These are phyloP conservation scores for Paracorniculantispora psalliotae DNA, from an alignment of 2,329 filamentous ascomycete species.

Conservation along the genomic window DNA sequence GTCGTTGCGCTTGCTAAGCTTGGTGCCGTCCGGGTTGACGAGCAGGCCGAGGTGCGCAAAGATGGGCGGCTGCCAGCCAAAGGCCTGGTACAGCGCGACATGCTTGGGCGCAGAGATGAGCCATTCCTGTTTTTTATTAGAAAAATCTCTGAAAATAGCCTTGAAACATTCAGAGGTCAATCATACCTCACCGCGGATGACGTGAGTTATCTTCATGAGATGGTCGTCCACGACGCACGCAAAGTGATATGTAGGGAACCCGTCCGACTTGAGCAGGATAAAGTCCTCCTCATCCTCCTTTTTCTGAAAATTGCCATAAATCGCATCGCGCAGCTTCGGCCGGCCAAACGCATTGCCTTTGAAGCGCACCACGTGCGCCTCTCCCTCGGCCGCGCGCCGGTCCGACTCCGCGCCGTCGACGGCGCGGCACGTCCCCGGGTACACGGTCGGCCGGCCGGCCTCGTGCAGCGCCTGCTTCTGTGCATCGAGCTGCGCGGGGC, in stretches of 20 bases:
- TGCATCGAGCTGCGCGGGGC: slow-evolving; percentile 61
- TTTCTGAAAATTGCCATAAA: slow-evolving; percentile 67
- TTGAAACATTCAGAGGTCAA: slow-evolving; percentile 32
- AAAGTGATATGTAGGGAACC: slow-evolving; percentile 91
- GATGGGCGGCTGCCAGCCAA: slow-evolving; percentile 66
- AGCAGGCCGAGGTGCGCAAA: slow-evolving; percentile 80
- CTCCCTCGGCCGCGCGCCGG: slow-evolving; percentile 61
- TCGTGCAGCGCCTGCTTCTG: slow-evolving; percentile 60
- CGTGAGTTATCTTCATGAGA: slow-evolving; percentile 91
- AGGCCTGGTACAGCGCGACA: slow-evolving; percentile 66
- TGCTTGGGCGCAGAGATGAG: slow-evolving; percentile 83
- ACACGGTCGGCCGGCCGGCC: slow-evolving; percentile 38
- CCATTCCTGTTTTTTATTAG: slow-evolving; percentile 63
- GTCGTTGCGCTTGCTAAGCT: slow-evolving; percentile 78
- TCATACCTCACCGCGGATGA: slow-evolving; percentile 70
- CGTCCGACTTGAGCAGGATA: slow-evolving; percentile 86
- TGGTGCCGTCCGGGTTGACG: slow-evolving; percentile 62
- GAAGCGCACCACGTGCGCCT: slow-evolving; percentile 74
- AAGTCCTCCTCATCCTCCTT: slow-evolving; percentile 66
- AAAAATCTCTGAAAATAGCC: background rate
- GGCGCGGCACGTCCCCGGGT: slow-evolving; percentile 64
- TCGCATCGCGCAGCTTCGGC: slow-evolving; percentile 66
- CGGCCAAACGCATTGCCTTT: slow-evolving; percentile 52
- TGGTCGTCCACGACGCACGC: slow-evolving; percentile 97
- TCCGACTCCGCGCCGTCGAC: slow-evolving; percentile 64